A percentile compares a stretch with the other conserved stretches of the same genome.
These are phyloP conservation scores for Hypocreales sp. DNA, from an alignment of 2,329 filamentous ascomycete genomes.

Conservation along the genomic window DNA sequence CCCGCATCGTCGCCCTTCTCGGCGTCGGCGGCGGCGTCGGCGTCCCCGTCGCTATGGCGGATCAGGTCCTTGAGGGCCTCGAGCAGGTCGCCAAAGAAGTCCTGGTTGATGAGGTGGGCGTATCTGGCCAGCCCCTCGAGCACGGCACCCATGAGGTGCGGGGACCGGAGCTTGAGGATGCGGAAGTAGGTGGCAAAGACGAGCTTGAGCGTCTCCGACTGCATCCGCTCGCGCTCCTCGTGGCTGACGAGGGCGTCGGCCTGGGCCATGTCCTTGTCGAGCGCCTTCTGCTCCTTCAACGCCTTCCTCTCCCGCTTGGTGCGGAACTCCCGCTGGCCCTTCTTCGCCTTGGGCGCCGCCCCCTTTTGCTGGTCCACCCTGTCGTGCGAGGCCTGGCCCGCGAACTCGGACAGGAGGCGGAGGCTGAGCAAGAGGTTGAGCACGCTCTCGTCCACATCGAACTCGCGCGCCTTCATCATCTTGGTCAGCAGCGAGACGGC, in stretches of 20 bases:
- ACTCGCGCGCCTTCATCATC: constrained; percentile 88
- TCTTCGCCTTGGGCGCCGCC: constrained; percentile 23
- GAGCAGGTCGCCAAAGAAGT: constrained; percentile 93
- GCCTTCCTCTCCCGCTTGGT: constrained; percentile 79
- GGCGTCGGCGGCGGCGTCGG: constrained; percentile 25
- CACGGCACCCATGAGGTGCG: constrained; percentile 89
- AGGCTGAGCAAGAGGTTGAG: constrained; percentile 85
- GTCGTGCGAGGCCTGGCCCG: constrained; percentile 67
- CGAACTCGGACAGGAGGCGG: constrained; percentile 75
- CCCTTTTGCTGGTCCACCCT: constrained; percentile 39
- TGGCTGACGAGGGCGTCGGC: constrained; percentile 84
- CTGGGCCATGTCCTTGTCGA: constrained; percentile 86
- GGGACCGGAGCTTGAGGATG: constrained; percentile 69
- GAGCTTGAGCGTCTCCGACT: constrained; percentile 87
- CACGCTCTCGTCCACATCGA: constrained; percentile 67
- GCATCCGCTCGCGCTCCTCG: constrained; percentile 85
- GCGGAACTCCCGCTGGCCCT: constrained; percentile 69
- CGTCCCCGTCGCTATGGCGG: constrained; percentile 49
- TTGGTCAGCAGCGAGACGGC: constrained; percentile 72
- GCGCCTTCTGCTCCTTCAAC: constrained; percentile 67
- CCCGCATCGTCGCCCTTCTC: constrained; percentile 27
- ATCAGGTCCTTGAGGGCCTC: constrained; percentile 92
- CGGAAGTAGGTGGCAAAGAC: constrained; percentile 94
- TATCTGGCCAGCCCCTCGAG: constrained; percentile 90
- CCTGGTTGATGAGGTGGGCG: constrained; percentile 93